phyloP scores from a whole-genome alignment of 2,329 filamentous ascomycete genomes.

The Alternaria gansuensis region DNA sequence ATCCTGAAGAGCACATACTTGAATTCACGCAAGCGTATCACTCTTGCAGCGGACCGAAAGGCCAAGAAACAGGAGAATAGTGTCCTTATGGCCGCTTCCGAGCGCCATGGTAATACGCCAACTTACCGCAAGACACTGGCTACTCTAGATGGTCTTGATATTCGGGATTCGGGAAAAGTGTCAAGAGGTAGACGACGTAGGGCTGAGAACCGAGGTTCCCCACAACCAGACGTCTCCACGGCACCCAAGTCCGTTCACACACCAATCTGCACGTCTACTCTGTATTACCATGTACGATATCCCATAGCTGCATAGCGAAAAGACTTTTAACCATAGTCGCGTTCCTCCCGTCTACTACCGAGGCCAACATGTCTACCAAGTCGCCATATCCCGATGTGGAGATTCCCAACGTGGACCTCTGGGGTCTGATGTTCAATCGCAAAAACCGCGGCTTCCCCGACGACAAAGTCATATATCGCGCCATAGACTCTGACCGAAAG shows the following conservation, averaged over 20 bases:
- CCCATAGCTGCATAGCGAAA: neutral
- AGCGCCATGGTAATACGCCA: neutral
- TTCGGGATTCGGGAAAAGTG: neutral
- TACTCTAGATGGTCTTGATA: neutral
- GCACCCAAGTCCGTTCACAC: neutral
- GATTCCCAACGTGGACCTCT: slow-evolving; percentile 35
- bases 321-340: neutral
- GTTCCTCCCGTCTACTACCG: neutral
- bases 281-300: neutral
- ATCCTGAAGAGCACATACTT: neutral
- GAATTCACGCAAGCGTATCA: neutral
- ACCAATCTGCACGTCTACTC: neutral
- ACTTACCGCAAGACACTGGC: neutral
- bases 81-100: neutral
- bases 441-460: slow-evolving; percentile 36
- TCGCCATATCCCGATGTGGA: slow-evolving; percentile 37
- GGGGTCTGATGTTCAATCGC: slow-evolving; percentile 36
- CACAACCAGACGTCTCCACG: slow-evolving; percentile 5
- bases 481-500: slow-evolving; percentile 28
- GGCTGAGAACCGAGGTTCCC: slow-evolving; percentile 14
- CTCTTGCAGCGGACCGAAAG: neutral
- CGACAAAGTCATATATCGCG: slow-evolving; percentile 39
- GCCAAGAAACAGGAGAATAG: neutral
- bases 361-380: slow-evolving; percentile 29
- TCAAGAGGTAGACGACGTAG: slow-evolving; percentile 4